Conservation (phyloP, 2,329 filamentous ascomycete genomes). For the Pseudophaeomoniella oleicola region DNA sequence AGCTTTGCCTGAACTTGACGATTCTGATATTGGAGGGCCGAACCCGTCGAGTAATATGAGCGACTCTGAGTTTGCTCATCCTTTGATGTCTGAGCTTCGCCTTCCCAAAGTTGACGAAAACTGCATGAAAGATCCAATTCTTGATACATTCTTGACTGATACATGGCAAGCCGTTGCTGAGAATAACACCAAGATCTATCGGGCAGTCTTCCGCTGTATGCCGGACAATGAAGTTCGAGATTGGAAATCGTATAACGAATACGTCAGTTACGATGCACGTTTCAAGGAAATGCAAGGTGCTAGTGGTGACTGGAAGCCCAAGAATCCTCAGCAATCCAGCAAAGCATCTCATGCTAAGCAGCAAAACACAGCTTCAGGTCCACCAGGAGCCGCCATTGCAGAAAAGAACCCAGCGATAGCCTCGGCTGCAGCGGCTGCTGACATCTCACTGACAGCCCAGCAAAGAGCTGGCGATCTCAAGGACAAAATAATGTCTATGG, state of each 20-base stretch:
- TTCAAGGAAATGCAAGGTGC: slow-evolving; percentile 56
- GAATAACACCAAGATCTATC: slow-evolving; percentile 92
- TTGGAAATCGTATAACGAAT: slow-evolving; percentile 88
- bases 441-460: slow-evolving; percentile 16
- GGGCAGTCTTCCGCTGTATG: slow-evolving; percentile 90
- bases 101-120: slow-evolving; percentile 66
- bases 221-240: slow-evolving; percentile 87
- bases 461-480: slow-evolving; percentile 17
- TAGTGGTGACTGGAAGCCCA: slow-evolving; percentile 30
- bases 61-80: slow-evolving; percentile 32
- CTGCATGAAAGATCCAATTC: slow-evolving; percentile 86
- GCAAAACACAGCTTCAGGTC: slow-evolving; percentile 16
- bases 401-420: slow-evolving; percentile 12
- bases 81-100: slow-evolving; percentile 50
- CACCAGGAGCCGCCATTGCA: slow-evolving; percentile 18
- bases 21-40: slow-evolving; percentile 70
- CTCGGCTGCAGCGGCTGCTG: slow-evolving; percentile 14
- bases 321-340: slow-evolving; percentile 33
- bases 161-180: slow-evolving; percentile 76
- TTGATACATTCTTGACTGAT: slow-evolving; percentile 68
- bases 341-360: slow-evolving; percentile 24
- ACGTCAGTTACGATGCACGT: slow-evolving; percentile 57
- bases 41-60: slow-evolving; percentile 41
- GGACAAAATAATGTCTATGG: slow-evolving; percentile 14
- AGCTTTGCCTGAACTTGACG: slow-evolving; percentile 54